Evolutionary conservation across 1,139 yeast species (phyloP).

Genomic region (Pichia sorboxylosa): DNA sequence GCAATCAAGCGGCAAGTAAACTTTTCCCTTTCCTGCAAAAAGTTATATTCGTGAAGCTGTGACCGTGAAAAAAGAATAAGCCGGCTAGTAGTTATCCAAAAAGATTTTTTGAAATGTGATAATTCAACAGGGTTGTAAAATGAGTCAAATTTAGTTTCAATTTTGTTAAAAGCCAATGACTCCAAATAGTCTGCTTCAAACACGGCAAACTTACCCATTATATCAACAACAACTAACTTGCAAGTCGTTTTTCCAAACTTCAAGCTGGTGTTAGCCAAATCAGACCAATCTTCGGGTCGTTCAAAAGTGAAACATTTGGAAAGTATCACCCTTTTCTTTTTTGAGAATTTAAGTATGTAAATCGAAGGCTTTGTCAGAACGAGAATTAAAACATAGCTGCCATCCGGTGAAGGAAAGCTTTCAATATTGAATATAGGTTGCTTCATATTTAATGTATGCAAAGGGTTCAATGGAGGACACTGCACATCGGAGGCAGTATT

Average conservation of each 20-base stretch:
- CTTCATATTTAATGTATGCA: no score
- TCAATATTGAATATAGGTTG: no score
- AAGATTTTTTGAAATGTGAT: slow-evolving; percentile 43
- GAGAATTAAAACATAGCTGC: no score
- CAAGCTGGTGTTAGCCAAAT: slow-evolving; percentile 13
- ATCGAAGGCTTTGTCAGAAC: no score
- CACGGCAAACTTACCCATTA: slow-evolving; percentile 39
- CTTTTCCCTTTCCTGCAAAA: slow-evolving; percentile 16
- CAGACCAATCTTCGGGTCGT: slow-evolving; percentile 5
- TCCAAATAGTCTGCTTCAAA: slow-evolving; percentile 19
- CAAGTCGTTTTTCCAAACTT: slow-evolving; percentile 16
- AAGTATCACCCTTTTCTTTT: no score
- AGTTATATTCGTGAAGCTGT: slow-evolving; percentile 27
- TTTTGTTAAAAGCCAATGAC: neutral
- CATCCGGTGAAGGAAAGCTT: no score
- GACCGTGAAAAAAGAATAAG: slow-evolving; percentile 37
- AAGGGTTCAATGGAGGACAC: no score
- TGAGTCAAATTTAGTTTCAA: slow-evolving; percentile 15
- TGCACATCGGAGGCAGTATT: no score
- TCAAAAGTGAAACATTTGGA: slow-evolving; percentile 4
- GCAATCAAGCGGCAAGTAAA: slow-evolving; percentile 34
- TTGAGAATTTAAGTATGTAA: no score
- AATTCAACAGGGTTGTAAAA: slow-evolving; percentile 37
- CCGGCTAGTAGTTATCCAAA: slow-evolving; percentile 31
- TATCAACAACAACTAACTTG: slow-evolving; percentile 37